Evolutionary conservation across 1,284 basidiomycete species (phyloP).

Genomic region (Coniophora puteana): DNA sequence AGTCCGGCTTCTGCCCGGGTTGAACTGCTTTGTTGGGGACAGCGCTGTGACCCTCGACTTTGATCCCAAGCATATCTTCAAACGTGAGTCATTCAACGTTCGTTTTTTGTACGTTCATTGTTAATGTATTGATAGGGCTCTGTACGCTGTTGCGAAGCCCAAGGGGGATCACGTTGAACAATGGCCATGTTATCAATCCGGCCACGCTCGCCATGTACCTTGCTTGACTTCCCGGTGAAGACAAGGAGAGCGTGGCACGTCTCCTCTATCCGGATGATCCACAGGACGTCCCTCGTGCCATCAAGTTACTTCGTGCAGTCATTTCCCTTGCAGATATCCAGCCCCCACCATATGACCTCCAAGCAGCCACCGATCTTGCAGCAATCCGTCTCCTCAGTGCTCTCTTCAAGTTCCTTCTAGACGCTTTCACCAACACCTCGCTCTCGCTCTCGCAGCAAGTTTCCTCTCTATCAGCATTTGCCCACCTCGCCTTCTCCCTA

Average conservation of each 20-base stretch:
- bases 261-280: slow-evolving; percentile 13
- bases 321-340: slow-evolving; percentile 4
- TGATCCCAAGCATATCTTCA: slow-evolving; percentile 14
- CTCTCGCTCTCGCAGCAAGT: slow-evolving; percentile 5
- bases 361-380: slow-evolving; percentile 2
- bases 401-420: slow-evolving; percentile 2
- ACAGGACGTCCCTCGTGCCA: slow-evolving; percentile 17
- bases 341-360: background rate
- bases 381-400: background rate
- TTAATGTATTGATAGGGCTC: slow-evolving; percentile 5
- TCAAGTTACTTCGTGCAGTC: slow-evolving; percentile 11
- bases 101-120: background rate
- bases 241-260: background rate
- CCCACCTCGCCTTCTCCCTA: background rate
- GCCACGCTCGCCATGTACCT: slow-evolving; percentile 7
- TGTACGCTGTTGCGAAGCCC: slow-evolving; percentile 11
- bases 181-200: slow-evolving; percentile 9
- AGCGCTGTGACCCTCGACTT: slow-evolving; percentile 12
- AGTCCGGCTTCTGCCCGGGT: slow-evolving; percentile 8
- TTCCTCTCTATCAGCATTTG: background rate
- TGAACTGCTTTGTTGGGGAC: slow-evolving; percentile 10
- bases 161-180: slow-evolving; percentile 8
- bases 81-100: slow-evolving; percentile 10
- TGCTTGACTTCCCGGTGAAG: background rate
- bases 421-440: slow-evolving; percentile 4